These are phyloP conservation scores for Argentina anserina DNA, from an alignment of 306 rosid genomes.

Conservation along the genomic window DNA sequence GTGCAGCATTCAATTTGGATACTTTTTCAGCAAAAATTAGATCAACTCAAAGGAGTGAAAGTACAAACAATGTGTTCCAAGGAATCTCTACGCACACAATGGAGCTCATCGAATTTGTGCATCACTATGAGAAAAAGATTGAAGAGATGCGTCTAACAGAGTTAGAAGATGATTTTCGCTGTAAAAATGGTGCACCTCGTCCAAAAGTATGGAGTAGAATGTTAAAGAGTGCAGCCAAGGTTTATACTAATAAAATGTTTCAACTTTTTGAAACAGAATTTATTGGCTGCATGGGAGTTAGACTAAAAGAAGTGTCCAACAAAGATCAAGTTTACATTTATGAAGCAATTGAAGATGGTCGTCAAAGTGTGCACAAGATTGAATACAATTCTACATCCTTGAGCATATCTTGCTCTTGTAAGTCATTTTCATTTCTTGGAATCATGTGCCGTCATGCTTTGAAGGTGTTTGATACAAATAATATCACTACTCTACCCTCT, in stretches of 20 bases:
- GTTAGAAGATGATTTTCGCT: conserved; percentile 14
- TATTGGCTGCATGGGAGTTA: conserved; percentile 13
- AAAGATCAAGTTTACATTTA: neutral
- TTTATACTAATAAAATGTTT: conserved; percentile 10
- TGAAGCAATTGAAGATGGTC: conserved; percentile 17
- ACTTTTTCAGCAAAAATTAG: neutral
- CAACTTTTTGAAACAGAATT: conserved; percentile 14
- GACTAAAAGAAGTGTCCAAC: conserved; percentile 1
- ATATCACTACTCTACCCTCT: conserved; percentile 13
- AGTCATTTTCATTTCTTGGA: conserved; percentile 9
- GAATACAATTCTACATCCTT: neutral
- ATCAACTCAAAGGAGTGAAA: neutral
- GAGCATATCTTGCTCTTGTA: conserved; percentile 16
- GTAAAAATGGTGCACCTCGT: neutral
- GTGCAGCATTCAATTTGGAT: neutral
- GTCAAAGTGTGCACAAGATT: conserved; percentile 3
- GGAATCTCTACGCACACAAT: neutral
- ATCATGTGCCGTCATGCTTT: conserved; percentile 26
- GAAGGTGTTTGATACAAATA: conserved; percentile 22
- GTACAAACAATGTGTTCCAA: neutral
- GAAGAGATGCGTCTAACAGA: conserved; percentile 2
- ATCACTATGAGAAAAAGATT: conserved; percentile 10
- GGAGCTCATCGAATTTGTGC: neutral
- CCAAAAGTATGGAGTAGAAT: neutral
- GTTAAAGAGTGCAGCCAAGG: conserved; percentile 19